Evolutionary conservation across 2,329 filamentous ascomycete genomes (phyloP).

Genomic region (Ilyonectria sp.): DNA sequence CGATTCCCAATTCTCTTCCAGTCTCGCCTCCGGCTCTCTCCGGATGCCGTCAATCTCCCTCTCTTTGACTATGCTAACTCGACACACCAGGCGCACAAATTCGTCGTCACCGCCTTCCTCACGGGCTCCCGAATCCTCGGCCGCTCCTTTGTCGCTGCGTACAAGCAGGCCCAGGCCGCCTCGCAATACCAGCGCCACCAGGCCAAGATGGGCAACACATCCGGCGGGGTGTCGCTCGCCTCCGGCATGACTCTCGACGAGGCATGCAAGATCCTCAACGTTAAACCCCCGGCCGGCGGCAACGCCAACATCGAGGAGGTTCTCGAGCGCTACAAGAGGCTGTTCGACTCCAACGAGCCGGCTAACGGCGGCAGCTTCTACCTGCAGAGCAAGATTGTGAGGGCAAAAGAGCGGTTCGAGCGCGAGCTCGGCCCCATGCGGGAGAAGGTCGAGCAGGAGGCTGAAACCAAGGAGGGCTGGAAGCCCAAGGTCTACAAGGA

Average conservation of each 20-base stretch:
- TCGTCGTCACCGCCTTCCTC: slow-evolving; percentile 89
- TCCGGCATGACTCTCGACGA: slow-evolving; percentile 93
- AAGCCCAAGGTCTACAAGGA: slow-evolving; percentile 97
- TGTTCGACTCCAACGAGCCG: slow-evolving; percentile 96
- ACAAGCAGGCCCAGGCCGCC: slow-evolving; percentile 92
- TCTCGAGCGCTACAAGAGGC: slow-evolving; percentile 89
- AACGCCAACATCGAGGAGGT: slow-evolving; percentile 85
- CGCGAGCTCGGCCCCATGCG: slow-evolving; percentile 82
- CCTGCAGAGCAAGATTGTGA: slow-evolving; percentile 94
- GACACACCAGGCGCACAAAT: slow-evolving; percentile 84
- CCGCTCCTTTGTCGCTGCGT: slow-evolving; percentile 93
- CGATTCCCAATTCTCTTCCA: slow-evolving; percentile 3
- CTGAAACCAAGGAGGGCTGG: slow-evolving; percentile 87
- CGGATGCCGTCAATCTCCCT: slow-evolving; percentile 31
- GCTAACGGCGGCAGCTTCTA: slow-evolving; percentile 98
- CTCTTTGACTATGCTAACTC: slow-evolving; percentile 35
- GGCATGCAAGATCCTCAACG: slow-evolving; percentile 97
- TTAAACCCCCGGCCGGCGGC: slow-evolving; percentile 84
- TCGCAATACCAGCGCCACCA: slow-evolving; percentile 85
- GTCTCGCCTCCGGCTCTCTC: slow-evolving; percentile 26
- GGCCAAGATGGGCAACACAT: slow-evolving; percentile 71
- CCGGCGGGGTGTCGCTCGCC: slow-evolving; percentile 68
- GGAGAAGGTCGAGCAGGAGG: slow-evolving; percentile 80
- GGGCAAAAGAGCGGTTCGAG: slow-evolving; percentile 93
- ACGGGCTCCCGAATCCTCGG: slow-evolving; percentile 93